Base-by-base conservation (phyloP, 2,329 filamentous ascomycete species). In the Aspergillus ibericus region DNA sequence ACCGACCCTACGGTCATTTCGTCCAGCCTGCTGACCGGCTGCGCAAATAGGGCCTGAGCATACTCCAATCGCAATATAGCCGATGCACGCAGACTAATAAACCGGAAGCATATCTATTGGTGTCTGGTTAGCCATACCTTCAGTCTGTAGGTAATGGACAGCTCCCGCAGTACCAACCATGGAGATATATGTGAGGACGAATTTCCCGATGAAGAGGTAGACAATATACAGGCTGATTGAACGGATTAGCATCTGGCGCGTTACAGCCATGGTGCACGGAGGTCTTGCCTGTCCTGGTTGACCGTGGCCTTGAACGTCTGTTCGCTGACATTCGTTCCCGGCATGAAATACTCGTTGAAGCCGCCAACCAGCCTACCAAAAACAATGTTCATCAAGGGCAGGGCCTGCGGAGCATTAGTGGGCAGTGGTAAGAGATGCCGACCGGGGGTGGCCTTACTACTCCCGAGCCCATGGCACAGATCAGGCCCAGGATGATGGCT, bases 381-480 rank as follows among this genome's bases (percentile, higher is more conserved):
- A 6, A 87, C 76, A 38, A 87, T 74, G 36, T 85, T 83, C 83
- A 88, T 86, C 34, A 86, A 64, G 0, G 83, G 84, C 6, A 72
- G 62, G 6, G 62, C 59, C 66, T 69, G 34, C 3, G 16, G 25
- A 16, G 2, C 6, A 27, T 35, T 12, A 13, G 25, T 2, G 4
- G 22, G 8, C 5, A 25, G 6, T 27, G 2, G 0, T 35, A 16
- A 22, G 22, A 8, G 18, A 29, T n/a, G 18, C 16, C 22, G 10
- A 42, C 13, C 12, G 6, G 18, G 6, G 5, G 4, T 15, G 29
- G 2, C 2, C 64, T 15, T 64, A 70, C 69, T 4, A 65, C 59
- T 36, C 69, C 69, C n/a, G 69, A 68, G 1, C 60, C 68, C 38
- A 66, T 59, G 2, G 68, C 59, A 49, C 65, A 67, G 2, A 62